A percentile compares a stretch with the other conserved stretches of the same genome.
Evolutionary conservation across 352 stramenopile genomes (phyloP).

Genomic region (Aphanomyces astaci): DNA sequence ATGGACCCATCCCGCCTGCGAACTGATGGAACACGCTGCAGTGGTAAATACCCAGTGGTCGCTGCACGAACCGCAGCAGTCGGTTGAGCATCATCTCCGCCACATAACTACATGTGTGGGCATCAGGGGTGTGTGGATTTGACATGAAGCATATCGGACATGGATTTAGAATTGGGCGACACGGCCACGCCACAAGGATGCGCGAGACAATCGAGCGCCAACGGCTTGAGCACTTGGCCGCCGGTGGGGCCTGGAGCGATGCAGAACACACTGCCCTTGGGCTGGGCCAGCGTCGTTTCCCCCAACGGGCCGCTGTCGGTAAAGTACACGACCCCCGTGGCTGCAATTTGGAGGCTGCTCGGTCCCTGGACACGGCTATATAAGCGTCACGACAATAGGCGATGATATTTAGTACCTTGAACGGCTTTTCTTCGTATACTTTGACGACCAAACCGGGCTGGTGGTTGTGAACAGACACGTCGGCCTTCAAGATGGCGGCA

Average conservation of each 20-base stretch:
- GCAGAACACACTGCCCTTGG: conserved; percentile 66
- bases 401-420: conserved; percentile 29
- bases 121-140: background rate
- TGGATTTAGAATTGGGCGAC: conserved; percentile 32
- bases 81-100: conserved; percentile 79
- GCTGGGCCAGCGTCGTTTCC: conserved; percentile 77
- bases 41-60: conserved; percentile 60
- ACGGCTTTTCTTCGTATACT: conserved; percentile 70
- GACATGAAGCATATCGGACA: conserved; percentile 28
- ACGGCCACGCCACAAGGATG: conserved; percentile 65
- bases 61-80: conserved; percentile 55
- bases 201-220: conserved; percentile 66
- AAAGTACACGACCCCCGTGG: conserved; percentile 58
- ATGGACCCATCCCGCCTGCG: conserved; percentile 65
- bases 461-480: conserved; percentile 31
- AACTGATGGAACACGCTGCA: conserved; percentile 80
- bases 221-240: conserved; percentile 60
- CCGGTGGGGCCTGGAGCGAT: conserved; percentile 56
- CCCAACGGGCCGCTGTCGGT: conserved; percentile 77
- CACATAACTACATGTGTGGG: conserved; percentile 31
- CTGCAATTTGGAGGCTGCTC: conserved; percentile 51
- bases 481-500: conserved; percentile 57
- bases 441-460: conserved; percentile 73
- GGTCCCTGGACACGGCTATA: conserved; percentile 34
- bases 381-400: background rate